Conservation (phyloP, 2,329 filamentous ascomycete species). For the Xylaria hypoxylon region DNA sequence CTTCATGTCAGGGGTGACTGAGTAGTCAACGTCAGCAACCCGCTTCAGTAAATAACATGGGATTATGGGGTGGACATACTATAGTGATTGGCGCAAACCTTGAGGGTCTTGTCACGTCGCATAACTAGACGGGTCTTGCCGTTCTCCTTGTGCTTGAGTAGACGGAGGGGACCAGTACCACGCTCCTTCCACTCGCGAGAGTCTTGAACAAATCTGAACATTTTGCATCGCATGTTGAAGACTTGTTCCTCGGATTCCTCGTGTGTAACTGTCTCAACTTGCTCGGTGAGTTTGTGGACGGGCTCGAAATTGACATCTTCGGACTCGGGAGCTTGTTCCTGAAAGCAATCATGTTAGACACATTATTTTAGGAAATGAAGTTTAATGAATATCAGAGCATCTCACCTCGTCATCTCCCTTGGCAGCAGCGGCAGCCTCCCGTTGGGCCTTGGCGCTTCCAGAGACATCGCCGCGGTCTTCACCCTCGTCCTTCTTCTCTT, state of each 20-base stretch:
- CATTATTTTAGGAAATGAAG: neutral
- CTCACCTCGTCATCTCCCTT: conserved; percentile 66
- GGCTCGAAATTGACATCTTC: conserved; percentile 98
- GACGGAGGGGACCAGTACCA: conserved; percentile 93
- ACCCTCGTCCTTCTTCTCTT: conserved; percentile 89
- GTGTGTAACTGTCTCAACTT: conserved; percentile 97
- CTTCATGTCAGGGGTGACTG: conserved; percentile 98
- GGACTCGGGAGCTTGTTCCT: conserved; percentile 81
- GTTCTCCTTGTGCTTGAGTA: conserved; percentile 99
- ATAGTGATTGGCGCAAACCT: conserved; percentile 99
- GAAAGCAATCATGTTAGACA: conserved; percentile 31
- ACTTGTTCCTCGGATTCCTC: conserved; percentile 97
- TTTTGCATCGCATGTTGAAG: conserved; percentile 99
- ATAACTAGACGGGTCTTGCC: conserved; percentile 97
- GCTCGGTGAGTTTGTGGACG: conserved; percentile 94
- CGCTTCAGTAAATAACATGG: neutral
- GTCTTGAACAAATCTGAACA: conserved; percentile 97
- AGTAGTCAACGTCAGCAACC: conserved; percentile 35
- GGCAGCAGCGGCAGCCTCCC: conserved; percentile 70
- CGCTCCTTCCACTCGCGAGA: conserved; percentile 98
- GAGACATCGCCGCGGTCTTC: conserved; percentile 88
- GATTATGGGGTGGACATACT: conserved; percentile 67
- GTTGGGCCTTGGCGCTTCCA: conserved; percentile 86
- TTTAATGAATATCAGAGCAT: neutral
- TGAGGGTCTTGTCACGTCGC: conserved; percentile 99